Percentiles rank a stretch among this genome's conserved stretches.
Conservation (phyloP, 2,329 filamentous ascomycete species). For the Alternaria sp. region DNA sequence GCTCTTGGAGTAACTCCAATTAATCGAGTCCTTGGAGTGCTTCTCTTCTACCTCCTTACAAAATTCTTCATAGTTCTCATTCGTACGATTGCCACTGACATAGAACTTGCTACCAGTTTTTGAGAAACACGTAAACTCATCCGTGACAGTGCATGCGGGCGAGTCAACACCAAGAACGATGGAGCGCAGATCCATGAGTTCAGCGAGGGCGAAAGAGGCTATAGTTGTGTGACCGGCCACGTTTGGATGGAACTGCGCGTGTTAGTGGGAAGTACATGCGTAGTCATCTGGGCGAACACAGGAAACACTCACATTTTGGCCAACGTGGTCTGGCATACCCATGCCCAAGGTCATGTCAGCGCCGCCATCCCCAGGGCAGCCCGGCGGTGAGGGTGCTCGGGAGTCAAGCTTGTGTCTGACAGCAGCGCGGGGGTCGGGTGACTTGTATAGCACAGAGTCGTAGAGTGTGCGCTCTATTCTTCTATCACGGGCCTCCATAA, state of each 20-base stretch:
- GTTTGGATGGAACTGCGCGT: conserved; percentile 6
- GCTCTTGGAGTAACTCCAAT: conserved; percentile 1
- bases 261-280: too few species aligned
- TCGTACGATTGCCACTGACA: neutral
- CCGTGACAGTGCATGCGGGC: neutral
- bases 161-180: conserved; percentile 7
- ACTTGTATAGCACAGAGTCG: conserved; percentile 4
- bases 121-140: conserved; percentile 5
- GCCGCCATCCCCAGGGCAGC: neutral
- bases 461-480: neutral
- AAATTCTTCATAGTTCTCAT: neutral
- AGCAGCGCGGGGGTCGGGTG: neutral
- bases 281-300: too few species aligned
- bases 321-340: conserved; percentile 3
- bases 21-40: too few species aligned
- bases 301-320: neutral
- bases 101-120: conserved; percentile 4
- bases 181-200: conserved; percentile 14
- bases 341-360: neutral
- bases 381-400: neutral
- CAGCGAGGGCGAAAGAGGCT: conserved; percentile 8
- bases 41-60: neutral
- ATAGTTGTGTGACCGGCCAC: conserved; percentile 8
- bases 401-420: conserved; percentile 1
- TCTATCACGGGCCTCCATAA: neutral